phyloP scores from a whole-genome alignment of 257 asterid species.

The Nicotiana sylvestris region DNA sequence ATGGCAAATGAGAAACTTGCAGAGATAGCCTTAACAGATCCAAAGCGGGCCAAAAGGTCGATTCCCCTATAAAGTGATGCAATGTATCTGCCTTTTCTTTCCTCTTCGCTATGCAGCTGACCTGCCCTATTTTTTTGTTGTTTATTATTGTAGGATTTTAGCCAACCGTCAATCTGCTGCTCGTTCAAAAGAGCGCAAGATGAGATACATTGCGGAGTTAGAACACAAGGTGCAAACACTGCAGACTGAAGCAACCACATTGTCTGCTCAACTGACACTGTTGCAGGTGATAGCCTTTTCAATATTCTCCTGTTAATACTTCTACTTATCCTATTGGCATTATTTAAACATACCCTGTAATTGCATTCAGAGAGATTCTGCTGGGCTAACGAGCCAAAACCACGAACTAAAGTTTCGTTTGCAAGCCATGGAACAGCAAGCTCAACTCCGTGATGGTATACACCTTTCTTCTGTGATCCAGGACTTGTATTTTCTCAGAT shows the following conservation, averaged over 20 bases:
- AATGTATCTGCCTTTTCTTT: not conserved
- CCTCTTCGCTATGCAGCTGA: not conserved
- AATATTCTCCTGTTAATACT: not conserved
- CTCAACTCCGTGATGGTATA: constrained; percentile 68
- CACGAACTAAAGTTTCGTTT: constrained; percentile 62
- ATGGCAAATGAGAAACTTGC: constrained; percentile 65
- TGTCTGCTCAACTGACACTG: constrained; percentile 57
- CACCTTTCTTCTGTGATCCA: not conserved
- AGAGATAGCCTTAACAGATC: constrained; percentile 64
- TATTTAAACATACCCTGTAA: not conserved
- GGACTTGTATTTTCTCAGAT: not conserved
- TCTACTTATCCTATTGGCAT: not conserved
- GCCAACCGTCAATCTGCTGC: constrained; percentile 80
- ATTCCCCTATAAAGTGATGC: not conserved
- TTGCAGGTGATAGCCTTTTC: constrained; percentile 39
- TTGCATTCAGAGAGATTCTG: constrained; percentile 49
- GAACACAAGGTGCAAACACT: constrained; percentile 58
- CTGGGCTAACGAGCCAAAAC: constrained; percentile 56
- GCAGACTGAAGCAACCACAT: constrained; percentile 61
- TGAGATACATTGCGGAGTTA: constrained; percentile 63
- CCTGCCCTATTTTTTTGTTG: not conserved
- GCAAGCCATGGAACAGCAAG: constrained; percentile 69
- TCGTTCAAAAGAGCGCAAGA: constrained; percentile 66
- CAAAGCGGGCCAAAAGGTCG: constrained; percentile 68
- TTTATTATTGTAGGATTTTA: constrained; percentile 40